A percentile compares a stretch with the other conserved stretches of the same genome.
These are phyloP conservation scores for Hagleromyces aurorensis DNA, from an alignment of 805 yeast genomes.

Conservation along the genomic window DNA sequence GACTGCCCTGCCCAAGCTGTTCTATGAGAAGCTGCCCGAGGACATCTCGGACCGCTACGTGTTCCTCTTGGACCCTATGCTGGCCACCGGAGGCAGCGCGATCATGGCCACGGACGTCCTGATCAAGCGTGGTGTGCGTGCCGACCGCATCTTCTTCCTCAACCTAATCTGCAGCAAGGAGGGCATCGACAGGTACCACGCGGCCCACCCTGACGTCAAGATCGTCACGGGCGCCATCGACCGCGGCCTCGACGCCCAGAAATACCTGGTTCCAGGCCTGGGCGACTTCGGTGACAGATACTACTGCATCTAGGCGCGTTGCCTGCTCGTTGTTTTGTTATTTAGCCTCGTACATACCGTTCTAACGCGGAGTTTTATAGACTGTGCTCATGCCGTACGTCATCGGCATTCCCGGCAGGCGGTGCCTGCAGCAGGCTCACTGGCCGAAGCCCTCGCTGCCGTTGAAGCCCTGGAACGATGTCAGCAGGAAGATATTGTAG, in stretches of 20 bases:
- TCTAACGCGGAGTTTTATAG: no score
- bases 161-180: slow-evolving; percentile 93
- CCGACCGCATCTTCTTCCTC: slow-evolving; percentile 80
- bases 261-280: slow-evolving; percentile 85
- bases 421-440: not conserved
- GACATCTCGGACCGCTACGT: slow-evolving; percentile 87
- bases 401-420: no score
- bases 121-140: slow-evolving; percentile 76
- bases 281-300: slow-evolving; percentile 99
- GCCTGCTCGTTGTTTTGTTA: not conserved
- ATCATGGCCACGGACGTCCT: slow-evolving; percentile 94
- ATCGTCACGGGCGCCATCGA: slow-evolving; percentile 94
- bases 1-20: slow-evolving; percentile 86
- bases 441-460: slow-evolving; percentile 53
- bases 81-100: slow-evolving; percentile 98
- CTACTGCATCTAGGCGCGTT: slow-evolving; percentile 82
- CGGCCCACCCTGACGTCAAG: slow-evolving; percentile 72
- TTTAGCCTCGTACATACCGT: no score
- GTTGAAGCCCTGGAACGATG: slow-evolving; percentile 71
- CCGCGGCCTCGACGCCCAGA: slow-evolving; percentile 73
- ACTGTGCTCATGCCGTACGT: no score
- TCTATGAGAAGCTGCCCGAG: slow-evolving; percentile 88
- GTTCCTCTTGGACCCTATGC: slow-evolving; percentile 89
- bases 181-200: slow-evolving; percentile 74
- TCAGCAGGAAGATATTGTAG: slow-evolving; percentile 48